A percentile compares a stretch with the other conserved stretches of the same genome.
phyloP scores from a whole-genome alignment of 1,284 basidiomycete genomes.

The Filobasidium uniguttulatum region DNA sequence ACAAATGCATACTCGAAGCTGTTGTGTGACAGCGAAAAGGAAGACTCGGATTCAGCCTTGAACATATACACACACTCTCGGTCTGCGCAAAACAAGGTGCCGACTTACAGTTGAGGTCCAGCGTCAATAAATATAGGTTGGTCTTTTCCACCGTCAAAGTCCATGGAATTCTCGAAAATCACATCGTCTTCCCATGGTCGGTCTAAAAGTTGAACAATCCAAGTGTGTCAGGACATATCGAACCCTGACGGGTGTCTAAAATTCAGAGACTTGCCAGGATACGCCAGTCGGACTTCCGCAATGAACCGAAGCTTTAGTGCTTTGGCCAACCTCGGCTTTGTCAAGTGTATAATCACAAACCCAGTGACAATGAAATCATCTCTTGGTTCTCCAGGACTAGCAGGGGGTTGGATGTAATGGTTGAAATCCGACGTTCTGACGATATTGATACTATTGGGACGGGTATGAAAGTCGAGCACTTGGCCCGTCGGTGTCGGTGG shows the following conservation, averaged over 20 bases:
- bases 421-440: slow-evolving; percentile 15
- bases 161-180: slow-evolving; percentile 11
- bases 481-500: background rate
- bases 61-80: no score
- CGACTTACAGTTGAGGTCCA: slow-evolving; percentile 12
- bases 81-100: background rate
- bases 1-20: slow-evolving; percentile 15
- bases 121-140: slow-evolving; percentile 11
- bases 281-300: slow-evolving; percentile 12
- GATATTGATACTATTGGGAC: slow-evolving; percentile 13
- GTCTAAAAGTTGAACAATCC: no score
- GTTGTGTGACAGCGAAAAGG: background rate
- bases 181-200: slow-evolving; percentile 14
- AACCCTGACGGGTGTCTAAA: background rate
- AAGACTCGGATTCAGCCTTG: no score
- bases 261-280: slow-evolving; percentile 6
- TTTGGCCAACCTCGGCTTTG: slow-evolving; percentile 12
- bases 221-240: background rate
- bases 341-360: slow-evolving; percentile 13
- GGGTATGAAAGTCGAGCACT: slow-evolving; percentile 8
- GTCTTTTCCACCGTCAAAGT: slow-evolving; percentile 7
- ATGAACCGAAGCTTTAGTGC: slow-evolving; percentile 6
- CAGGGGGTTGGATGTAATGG: slow-evolving; percentile 10
- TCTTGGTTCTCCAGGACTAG: slow-evolving; percentile 1
- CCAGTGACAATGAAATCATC: slow-evolving; percentile 13